Evolutionary conservation across 345 rosid genomes (phyloP), one percentile per base, ranked within the genome.

Genomic region (Limnanthes douglasii): DNA sequence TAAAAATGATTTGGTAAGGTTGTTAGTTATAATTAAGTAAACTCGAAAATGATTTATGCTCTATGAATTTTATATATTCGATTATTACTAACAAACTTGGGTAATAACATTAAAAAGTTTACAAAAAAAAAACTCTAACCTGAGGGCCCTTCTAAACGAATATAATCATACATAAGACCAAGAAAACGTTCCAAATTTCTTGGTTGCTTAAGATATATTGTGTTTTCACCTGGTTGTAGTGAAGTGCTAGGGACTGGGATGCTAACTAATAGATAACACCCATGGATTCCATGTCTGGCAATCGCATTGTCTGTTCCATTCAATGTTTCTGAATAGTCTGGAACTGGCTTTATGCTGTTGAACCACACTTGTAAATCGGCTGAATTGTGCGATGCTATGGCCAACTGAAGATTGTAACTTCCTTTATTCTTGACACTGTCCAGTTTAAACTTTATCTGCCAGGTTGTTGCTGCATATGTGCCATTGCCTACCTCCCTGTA

Each of bases 231-330:
- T 8, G 13, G 14, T 0, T 1, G 31, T 36, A 84, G 73, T 20
- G 13, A 41, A 18, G 35, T 11, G 39, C 70, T 46, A n/a, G 60
- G 54, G 5, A 80, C 62, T 0, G 42, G n/a, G 13, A 75, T 59
- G 54, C 63, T 65, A 18, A 56, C 80, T 34, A 85, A 54, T 65
- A 78, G 54, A 53, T 78, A 77, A 48, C 84, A 34, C 8, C 88
- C 98, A 32, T 75, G 88, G 7, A 84, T 85, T 5, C 96, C 96
- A 61, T 75, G 96, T 40, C 96, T 67, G 0, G 96, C 88, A 2
- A 84, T 71, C 0, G 85, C 93, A 43, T 80, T 90, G 41, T 73
- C 96, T 26, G 36, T 62, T 9, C 96, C 94, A 0, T 77, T 71
- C 16, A 39, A 18, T 13, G 65, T 54, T 1, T 93, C 68, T 4